Conservation (phyloP, 352 stramenopile species). For the Phytophthora melonis region DNA sequence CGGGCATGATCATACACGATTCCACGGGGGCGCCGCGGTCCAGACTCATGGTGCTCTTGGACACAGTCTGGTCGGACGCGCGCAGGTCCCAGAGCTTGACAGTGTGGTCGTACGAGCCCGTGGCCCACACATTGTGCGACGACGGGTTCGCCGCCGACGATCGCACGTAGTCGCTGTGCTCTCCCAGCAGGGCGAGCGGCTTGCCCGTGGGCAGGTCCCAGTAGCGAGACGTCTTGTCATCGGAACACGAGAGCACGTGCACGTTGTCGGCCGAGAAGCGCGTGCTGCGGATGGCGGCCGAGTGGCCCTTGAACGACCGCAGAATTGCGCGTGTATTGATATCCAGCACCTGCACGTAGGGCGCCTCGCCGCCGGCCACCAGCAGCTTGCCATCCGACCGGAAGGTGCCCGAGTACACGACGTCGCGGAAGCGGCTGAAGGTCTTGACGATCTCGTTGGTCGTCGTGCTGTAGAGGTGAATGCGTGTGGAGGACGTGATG, state of each 20-base stretch:
- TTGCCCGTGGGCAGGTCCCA: constrained; percentile 91
- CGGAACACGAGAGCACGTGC: constrained; percentile 90
- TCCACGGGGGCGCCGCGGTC: constrained; percentile 92
- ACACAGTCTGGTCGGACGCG: constrained; percentile 68
- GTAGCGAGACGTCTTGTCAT: constrained; percentile 91
- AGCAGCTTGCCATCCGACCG: constrained; percentile 90
- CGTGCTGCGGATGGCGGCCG: constrained; percentile 74
- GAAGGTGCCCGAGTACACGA: constrained; percentile 89
- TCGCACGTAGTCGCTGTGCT: constrained; percentile 92
- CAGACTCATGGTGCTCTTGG: constrained; percentile 64
- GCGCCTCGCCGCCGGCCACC: constrained; percentile 80
- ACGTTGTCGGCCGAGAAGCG: constrained; percentile 86
- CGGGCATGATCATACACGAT: constrained; percentile 87
- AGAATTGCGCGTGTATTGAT: constrained; percentile 85
- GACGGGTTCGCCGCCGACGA: constrained; percentile 73
- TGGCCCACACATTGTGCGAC: constrained; percentile 86
- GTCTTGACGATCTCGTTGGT: constrained; percentile 89
- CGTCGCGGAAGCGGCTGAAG: constrained; percentile 90
- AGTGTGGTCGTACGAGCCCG: constrained; percentile 94
- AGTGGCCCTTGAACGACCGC: constrained; percentile 90
- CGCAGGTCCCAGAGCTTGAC: constrained; percentile 94
- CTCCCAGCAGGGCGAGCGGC: constrained; percentile 73
- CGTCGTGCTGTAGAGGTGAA: constrained; percentile 86
- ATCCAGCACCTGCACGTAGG: constrained; percentile 88
- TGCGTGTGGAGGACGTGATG: constrained; percentile 88